A percentile compares a stretch with the other conserved stretches of the same genome.
phyloP scores from a whole-genome alignment of 768 basidiomycete species.

The Tulasnella sp. region DNA sequence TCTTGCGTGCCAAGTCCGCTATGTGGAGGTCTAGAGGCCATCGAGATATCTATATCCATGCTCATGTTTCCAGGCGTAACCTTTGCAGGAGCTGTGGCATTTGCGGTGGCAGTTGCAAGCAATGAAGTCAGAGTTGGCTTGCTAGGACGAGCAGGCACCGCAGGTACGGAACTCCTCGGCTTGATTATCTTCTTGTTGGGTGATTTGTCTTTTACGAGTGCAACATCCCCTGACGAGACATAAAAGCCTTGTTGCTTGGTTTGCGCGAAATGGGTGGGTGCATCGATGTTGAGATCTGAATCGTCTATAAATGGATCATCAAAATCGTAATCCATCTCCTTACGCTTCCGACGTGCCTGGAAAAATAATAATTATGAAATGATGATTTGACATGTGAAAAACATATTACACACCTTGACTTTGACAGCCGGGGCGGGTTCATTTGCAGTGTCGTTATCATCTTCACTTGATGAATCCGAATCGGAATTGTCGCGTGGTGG shows the following conservation, averaged over 20 bases:
- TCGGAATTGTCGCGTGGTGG: conserved; percentile 30
- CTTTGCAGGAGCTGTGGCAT: conserved; percentile 7
- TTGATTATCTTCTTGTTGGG: conserved; percentile 5
- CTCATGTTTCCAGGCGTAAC: conserved; percentile 4
- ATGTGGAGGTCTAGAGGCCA: conserved; percentile 12
- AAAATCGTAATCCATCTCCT: conserved; percentile 77
- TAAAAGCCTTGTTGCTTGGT: conserved; percentile 91
- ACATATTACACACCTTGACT: conserved; percentile 15
- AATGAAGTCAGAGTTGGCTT: conserved; percentile 1
- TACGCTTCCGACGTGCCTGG: conserved; percentile 20
- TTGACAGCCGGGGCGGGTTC: conserved; percentile 14
- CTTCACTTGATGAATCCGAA: conserved; percentile 20
- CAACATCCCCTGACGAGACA: conserved; percentile 78
- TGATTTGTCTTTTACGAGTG: conserved; percentile 63
- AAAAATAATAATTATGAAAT: conserved; percentile 25
- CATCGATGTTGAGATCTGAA: conserved; percentile 80
- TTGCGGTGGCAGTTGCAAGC: conserved; percentile 4
- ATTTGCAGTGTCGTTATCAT: conserved; percentile 31
- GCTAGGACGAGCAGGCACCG: neutral
- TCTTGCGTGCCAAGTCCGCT: conserved; percentile 36
- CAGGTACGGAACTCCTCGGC: neutral
- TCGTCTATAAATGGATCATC: conserved; percentile 96
- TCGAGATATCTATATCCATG: neutral
- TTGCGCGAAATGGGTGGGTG: conserved; percentile 80
- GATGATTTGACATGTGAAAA: conserved; percentile 1